These are phyloP conservation scores for Dalbergia cochinchinensis DNA, from an alignment of 306 rosid species.

Conservation along the genomic window DNA sequence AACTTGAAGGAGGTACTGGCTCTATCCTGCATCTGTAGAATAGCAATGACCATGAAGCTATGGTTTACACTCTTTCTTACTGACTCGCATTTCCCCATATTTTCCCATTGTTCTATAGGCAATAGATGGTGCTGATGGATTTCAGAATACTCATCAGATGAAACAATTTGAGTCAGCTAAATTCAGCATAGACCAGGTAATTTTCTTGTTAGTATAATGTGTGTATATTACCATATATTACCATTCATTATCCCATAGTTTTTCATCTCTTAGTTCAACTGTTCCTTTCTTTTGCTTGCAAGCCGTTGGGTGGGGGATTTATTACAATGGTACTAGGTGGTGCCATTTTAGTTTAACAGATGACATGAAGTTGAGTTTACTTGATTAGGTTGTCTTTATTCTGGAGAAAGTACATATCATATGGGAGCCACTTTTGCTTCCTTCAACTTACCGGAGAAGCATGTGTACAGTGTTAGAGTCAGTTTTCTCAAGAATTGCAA, in stretches of 20 bases:
- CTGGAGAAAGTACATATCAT: conserved; percentile 88
- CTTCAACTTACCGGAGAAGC: conserved; percentile 82
- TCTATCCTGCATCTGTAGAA: conserved; percentile 31
- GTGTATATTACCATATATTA: not conserved
- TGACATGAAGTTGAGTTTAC: conserved; percentile 42
- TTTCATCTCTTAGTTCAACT: conserved; percentile 22
- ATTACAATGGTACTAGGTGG: conserved; percentile 25
- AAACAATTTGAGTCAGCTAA: conserved; percentile 80
- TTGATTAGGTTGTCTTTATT: conserved; percentile 83
- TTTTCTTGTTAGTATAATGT: conserved; percentile 37
- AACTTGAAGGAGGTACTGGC: conserved; percentile 83
- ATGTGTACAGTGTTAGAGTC: conserved; percentile 84
- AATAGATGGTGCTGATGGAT: conserved; percentile 86
- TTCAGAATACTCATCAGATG: conserved; percentile 90
- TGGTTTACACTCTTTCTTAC: conserved; percentile 28
- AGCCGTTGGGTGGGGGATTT: not conserved
- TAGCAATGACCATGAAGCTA: conserved; percentile 19
- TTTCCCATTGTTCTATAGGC: conserved; percentile 65
- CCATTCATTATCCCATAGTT: conserved; percentile 28
- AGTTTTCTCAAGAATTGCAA: conserved; percentile 78
- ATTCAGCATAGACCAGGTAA: conserved; percentile 92
- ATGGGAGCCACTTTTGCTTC: conserved; percentile 94
- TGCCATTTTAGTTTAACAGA: conserved; percentile 31
- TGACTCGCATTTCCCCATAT: conserved; percentile 39
- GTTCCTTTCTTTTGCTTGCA: not conserved